phyloP scores from a whole-genome alignment of 1,139 yeast genomes.

The Pneumocystis jirovecii region DNA sequence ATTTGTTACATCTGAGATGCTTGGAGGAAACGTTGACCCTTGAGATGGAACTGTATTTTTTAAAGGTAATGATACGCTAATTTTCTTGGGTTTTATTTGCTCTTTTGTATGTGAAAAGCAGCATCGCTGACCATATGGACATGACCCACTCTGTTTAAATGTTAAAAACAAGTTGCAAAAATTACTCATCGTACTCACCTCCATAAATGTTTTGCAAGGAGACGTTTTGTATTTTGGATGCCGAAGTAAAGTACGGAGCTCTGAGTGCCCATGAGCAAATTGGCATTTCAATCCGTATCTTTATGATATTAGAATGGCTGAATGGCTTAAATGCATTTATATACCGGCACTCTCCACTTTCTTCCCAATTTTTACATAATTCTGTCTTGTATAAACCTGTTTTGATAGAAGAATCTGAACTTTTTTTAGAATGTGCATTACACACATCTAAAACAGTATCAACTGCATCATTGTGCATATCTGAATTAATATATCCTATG shows the following conservation, averaged over 20 bases:
- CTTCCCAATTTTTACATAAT: conserved; percentile 8
- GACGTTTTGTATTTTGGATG: conserved; percentile 10
- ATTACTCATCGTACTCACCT: neutral
- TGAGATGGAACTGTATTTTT: neutral
- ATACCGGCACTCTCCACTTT: conserved; percentile 6
- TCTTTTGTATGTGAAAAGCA: conserved; percentile 9
- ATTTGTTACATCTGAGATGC: neutral
- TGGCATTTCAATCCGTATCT: conserved; percentile 9
- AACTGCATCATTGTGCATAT: neutral
- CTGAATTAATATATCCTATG: neutral
- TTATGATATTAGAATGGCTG: neutral
- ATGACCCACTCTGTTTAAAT: conserved; percentile 3
- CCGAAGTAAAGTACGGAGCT: conserved; percentile 3
- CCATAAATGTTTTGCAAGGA: conserved; percentile 6
- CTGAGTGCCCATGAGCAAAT: conserved; percentile 9
- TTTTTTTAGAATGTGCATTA: neutral
- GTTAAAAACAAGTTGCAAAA: neutral
- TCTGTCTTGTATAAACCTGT: conserved; percentile 9
- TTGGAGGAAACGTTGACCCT: neutral
- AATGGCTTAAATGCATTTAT: neutral
- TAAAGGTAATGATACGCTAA: neutral
- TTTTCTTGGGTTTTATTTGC: neutral
- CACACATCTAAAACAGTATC: neutral
- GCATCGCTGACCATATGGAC: conserved; percentile 11
- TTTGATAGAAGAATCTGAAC: neutral